These are phyloP conservation scores for Candida verbasci DNA, from an alignment of 805 yeast genomes.

Conservation along the genomic window DNA sequence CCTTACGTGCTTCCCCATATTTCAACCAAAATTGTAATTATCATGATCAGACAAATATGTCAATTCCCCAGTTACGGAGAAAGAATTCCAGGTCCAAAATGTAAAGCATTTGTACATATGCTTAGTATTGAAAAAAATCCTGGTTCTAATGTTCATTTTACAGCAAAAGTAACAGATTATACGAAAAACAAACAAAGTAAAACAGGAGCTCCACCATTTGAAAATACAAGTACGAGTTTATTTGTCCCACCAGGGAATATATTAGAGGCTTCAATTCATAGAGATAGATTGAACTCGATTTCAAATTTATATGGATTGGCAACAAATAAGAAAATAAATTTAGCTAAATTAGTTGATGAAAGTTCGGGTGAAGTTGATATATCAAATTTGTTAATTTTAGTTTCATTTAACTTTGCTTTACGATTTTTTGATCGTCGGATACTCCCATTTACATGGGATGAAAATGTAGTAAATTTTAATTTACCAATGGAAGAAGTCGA, in stretches of 20 bases:
- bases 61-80: background rate
- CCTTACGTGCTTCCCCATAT: background rate
- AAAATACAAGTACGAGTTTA: background rate
- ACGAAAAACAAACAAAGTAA: slow-evolving; percentile 4
- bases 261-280: background rate
- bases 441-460: no score
- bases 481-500: no score
- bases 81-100: background rate
- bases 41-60: background rate
- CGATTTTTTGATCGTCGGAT: no score
- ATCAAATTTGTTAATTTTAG: no score
- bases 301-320: background rate
- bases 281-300: slow-evolving; percentile 1
- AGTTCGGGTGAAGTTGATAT: slow-evolving; percentile 1
- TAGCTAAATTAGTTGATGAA: background rate
- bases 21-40: no score
- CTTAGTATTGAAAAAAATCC: background rate
- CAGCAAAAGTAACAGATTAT: slow-evolving; percentile 1
- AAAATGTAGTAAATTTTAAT: no score
- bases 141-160: background rate
- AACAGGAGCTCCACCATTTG: background rate
- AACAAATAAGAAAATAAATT: background rate
- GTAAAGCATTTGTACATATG: background rate
- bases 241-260: slow-evolving; percentile 5
- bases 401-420: no score